A percentile compares a stretch with the other conserved stretches of the same genome.
Evolutionary conservation across 371 early-diverging fungal genomes (phyloP).

Genomic region (Mucor sp.): DNA sequence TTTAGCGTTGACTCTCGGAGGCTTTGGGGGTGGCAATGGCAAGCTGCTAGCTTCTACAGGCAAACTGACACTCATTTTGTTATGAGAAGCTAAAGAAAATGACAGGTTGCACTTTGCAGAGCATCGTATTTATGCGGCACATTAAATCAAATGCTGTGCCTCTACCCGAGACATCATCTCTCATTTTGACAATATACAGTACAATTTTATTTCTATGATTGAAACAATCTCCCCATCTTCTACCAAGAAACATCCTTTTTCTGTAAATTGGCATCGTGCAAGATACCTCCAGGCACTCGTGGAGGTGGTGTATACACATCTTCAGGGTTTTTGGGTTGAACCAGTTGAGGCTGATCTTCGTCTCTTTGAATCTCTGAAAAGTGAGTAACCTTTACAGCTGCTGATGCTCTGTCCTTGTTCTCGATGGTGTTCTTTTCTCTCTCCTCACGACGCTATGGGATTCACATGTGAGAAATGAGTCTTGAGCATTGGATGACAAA

Average conservation of each 20-base stretch:
- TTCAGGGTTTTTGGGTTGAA: conserved; percentile 41
- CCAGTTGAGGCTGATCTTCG: conserved; percentile 26
- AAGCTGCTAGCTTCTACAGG: too few species aligned
- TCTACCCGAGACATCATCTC: too few species aligned
- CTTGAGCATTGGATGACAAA: too few species aligned
- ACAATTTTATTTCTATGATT: background rate
- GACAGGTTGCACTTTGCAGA: too few species aligned
- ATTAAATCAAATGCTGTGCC: too few species aligned
- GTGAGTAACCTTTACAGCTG: conserved; percentile 29
- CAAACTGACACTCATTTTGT: too few species aligned
- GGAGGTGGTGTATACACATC: conserved; percentile 49
- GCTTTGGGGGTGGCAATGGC: too few species aligned
- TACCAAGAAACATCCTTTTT: conserved; percentile 48
- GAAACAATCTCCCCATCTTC: background rate
- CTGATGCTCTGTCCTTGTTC: background rate
- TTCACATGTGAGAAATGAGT: background rate
- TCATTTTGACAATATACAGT: background rate
- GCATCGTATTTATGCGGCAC: too few species aligned
- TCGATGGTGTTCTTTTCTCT: conserved; percentile 17
- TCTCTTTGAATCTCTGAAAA: conserved; percentile 50
- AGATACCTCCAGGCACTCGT: conserved; percentile 38
- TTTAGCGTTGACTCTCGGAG: too few species aligned
- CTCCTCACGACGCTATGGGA: conserved; percentile 27
- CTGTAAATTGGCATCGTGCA: conserved; percentile 21
- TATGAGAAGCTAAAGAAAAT: too few species aligned